Percentiles rank a stretch among this genome's conserved stretches.
Evolutionary conservation across 495 filamentous ascomycete species (phyloP).

Genomic region (Penicillium canariense): DNA sequence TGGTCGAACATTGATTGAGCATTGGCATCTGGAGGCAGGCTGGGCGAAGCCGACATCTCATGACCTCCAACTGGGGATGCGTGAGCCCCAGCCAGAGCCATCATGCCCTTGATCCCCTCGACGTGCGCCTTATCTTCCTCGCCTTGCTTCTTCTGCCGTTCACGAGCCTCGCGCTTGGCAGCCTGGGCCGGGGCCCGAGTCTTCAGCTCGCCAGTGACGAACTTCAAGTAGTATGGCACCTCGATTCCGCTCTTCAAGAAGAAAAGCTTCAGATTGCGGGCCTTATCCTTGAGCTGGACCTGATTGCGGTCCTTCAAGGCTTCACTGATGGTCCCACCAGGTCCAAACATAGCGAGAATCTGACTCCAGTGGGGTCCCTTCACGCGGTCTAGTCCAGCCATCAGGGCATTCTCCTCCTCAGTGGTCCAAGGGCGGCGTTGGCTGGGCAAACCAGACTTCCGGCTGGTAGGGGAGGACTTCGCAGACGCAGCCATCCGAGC

Average conservation of each 20-base stretch:
- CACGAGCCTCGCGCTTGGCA: slow-evolving; percentile 76
- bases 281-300: slow-evolving; percentile 95
- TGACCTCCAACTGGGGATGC: slow-evolving; percentile 36
- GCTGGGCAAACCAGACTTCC: slow-evolving; percentile 74
- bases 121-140: slow-evolving; percentile 71
- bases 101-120: slow-evolving; percentile 69
- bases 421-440: slow-evolving; percentile 85
- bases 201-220: slow-evolving; percentile 90
- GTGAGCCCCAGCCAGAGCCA: slow-evolving; percentile 55
- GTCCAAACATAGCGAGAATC: slow-evolving; percentile 85
- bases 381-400: slow-evolving; percentile 87
- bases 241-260: slow-evolving; percentile 93
- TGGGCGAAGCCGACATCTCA: slow-evolving; percentile 49
- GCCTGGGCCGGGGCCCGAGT: slow-evolving; percentile 83
- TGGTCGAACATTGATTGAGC: slow-evolving; percentile 40
- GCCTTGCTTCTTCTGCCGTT: slow-evolving; percentile 60
- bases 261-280: slow-evolving; percentile 89
- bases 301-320: slow-evolving; percentile 90
- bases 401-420: slow-evolving; percentile 88
- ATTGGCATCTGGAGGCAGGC: slow-evolving; percentile 38
- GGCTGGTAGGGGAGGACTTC: slow-evolving; percentile 70
- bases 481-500: slow-evolving; percentile 79
- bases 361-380: slow-evolving; percentile 96
- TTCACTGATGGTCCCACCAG: slow-evolving; percentile 76
- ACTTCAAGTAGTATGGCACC: slow-evolving; percentile 86